Base-by-base conservation (phyloP, 2,329 filamentous ascomycete species). In the Penicillium freii region DNA sequence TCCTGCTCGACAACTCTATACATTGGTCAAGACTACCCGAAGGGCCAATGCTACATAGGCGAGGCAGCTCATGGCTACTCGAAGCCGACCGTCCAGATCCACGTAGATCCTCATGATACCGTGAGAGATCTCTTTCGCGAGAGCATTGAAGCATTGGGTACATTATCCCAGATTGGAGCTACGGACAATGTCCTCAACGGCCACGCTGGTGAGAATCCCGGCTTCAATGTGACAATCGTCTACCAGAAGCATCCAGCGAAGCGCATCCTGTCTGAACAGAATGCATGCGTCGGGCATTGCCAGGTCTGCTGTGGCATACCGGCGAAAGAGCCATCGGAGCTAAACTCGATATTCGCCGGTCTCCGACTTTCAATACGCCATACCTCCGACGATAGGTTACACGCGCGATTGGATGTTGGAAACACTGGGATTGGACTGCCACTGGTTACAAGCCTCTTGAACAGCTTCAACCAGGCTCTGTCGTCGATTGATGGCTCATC, bases 371-470 rank as follows among this genome's bases (percentile, higher is more conserved):
- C 38, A 9, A 56, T 62, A 19, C 17, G 13, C 7, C 53, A 55
- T 33, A 61, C 56, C 10, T 43, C 43, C 31, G 53, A 59, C 15
- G 43, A 52, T 38, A 49, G 34, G 11, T 19, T 62, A 23, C 21
- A 57, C 43, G 56, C 58, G 2, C 44, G 36, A 19, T 36, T 62
- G 17, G 52, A 59, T 13, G 23, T 57, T 13, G 56, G 56, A 9
- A 29, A 19, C 6, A 53, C 52, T 19, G 15, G 34, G 25, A 59
- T 60, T 3, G 46, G 38, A 43, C 33, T 58, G n/a, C 55, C 49
- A 52, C 17, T 57, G 38, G 62, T 56, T 23, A 61, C 45, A 15
- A 65, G 58, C 36, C 44, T 63, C 5, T 42, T 63, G 11, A 40
- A 58, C 19, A 58, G 54, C 21, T 60, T 63, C 23, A 55, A 58